phyloP scores from a whole-genome alignment of 768 basidiomycete genomes.

The Vararia minispora region DNA sequence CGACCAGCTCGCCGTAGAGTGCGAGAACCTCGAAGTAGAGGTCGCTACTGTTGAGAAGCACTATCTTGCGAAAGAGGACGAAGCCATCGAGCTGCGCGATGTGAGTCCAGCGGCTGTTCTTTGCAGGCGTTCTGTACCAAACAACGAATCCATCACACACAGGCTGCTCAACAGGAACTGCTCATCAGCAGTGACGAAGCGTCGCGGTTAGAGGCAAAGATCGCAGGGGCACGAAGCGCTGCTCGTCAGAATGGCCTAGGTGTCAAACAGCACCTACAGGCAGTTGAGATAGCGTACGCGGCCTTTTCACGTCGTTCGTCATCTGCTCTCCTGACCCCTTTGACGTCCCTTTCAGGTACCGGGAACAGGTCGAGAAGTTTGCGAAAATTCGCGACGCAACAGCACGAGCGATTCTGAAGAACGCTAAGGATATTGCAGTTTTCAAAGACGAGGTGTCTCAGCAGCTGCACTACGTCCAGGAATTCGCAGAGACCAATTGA shows the following conservation, averaged over 20 bases:
- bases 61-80: constrained; percentile 53
- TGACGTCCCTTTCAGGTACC: constrained; percentile 36
- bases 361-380: constrained; percentile 70
- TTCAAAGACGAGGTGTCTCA: constrained; percentile 74
- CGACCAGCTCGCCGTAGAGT: constrained; percentile 63
- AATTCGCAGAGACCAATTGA: constrained; percentile 49
- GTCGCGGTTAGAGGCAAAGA: constrained; percentile 53
- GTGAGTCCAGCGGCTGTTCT: too few relatives aligned
- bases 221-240: constrained; percentile 64
- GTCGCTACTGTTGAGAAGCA: constrained; percentile 65
- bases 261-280: constrained; percentile 67
- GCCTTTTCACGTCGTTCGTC: constrained; percentile 6
- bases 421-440: constrained; percentile 70
- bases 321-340: constrained; percentile 2
- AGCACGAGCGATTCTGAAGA: constrained; percentile 71
- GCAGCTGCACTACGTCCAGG: constrained; percentile 54
- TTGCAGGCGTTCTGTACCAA: too few relatives aligned
- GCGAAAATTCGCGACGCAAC: constrained; percentile 69
- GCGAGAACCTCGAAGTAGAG: constrained; percentile 76
- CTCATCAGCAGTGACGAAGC: constrained; percentile 56
- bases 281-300: constrained; percentile 64
- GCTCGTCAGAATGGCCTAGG: constrained; percentile 76
- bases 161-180: constrained; percentile 75
- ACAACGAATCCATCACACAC: too few relatives aligned
- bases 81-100: constrained; percentile 75